These are phyloP conservation scores for Schizopora paradoxa DNA, from an alignment of 1,284 basidiomycete genomes.

Conservation along the genomic window DNA sequence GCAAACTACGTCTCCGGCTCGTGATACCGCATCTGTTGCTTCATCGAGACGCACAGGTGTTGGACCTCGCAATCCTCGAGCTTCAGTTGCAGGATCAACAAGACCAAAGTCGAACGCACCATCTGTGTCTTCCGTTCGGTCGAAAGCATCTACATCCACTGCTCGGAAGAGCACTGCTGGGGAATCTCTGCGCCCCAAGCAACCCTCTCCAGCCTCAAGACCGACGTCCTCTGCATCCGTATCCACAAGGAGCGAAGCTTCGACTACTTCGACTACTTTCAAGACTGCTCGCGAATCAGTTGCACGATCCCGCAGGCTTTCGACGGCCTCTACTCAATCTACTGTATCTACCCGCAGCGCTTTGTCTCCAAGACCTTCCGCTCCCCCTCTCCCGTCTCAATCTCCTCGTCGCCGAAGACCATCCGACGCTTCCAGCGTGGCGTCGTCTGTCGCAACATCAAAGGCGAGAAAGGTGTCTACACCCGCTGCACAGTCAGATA, in stretches of 20 bases:
- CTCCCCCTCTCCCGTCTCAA: constrained; percentile 9
- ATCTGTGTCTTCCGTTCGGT: constrained; percentile 33
- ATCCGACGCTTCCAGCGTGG: constrained; percentile 26
- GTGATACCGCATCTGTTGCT: not conserved
- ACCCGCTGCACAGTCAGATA: constrained; percentile 18
- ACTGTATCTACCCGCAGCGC: constrained; percentile 30
- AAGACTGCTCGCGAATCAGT: constrained; percentile 44
- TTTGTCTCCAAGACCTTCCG: constrained; percentile 17
- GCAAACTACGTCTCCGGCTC: not conserved
- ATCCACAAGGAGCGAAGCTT: constrained; percentile 41
- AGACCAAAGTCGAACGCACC: constrained; percentile 32
- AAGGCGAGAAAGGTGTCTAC: constrained; percentile 17
- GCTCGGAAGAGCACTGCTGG: constrained; percentile 27
- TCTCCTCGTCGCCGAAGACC: constrained; percentile 21
- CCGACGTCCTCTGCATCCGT: constrained; percentile 33
- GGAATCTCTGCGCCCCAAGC: constrained; percentile 10
- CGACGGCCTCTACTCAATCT: constrained; percentile 38
- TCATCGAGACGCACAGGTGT: constrained; percentile 7
- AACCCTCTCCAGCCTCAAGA: constrained; percentile 15
- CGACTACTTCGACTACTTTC: constrained; percentile 47
- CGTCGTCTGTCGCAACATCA: constrained; percentile 18
- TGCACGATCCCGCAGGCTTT: constrained; percentile 38
- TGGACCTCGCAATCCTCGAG: not conserved
- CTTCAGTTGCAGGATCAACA: constrained; percentile 7
- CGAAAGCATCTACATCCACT: constrained; percentile 37